Base-by-base conservation (phyloP, 2,329 filamentous ascomycete species). In the Epichloe amarillans region DNA sequence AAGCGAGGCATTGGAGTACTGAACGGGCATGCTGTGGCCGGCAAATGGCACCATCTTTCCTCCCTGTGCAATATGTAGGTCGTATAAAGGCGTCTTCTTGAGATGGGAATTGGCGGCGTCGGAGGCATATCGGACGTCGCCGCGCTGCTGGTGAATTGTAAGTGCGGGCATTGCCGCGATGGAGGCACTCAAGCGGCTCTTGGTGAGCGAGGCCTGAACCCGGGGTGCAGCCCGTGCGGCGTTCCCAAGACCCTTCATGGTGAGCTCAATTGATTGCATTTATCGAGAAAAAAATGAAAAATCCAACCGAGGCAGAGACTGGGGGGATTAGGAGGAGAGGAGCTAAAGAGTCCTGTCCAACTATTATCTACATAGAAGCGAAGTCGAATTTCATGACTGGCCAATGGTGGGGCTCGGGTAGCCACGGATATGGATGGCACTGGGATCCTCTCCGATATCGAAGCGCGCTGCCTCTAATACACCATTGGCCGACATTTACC, bases 31-130 rank as follows among this genome's bases (percentile, higher is more conserved):
- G 59, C 80, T 75, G 72, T 84, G 95, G 58, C 88, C 89, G 56
- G 87, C 91, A 69, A 96, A 98, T n/a, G 88, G 87, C 47, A 96
- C 91, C 81, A 97, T 93, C 72, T 95, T 96, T 58, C 79, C 93
- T 58, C 88, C 88, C 63, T 87, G 74, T 52, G 79, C 75, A 55
- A 90, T 62, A 66, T 95, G 86, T 21, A 94, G 72, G 60, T 88
- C 82, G 67, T 91, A 86, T 21, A 96, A 74, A 30, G 84, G 82
- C 3, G 88, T 94, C 69, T 76, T 83, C 60, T 50, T 47, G 40
- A 49, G 47, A 14, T 49, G 17, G 5, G 46, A 2, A 6, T n/a
- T 19, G 21, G 50, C 46, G 8, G 46, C 11, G 33, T 39, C 19
- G 45, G 64, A 65, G 46, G 62, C 61, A 53, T 56, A 61, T 46